Evolutionary conservation across 306 rosid genomes (phyloP), one percentile per base, ranked within the genome.

Genomic region (Cicer arietinum): DNA sequence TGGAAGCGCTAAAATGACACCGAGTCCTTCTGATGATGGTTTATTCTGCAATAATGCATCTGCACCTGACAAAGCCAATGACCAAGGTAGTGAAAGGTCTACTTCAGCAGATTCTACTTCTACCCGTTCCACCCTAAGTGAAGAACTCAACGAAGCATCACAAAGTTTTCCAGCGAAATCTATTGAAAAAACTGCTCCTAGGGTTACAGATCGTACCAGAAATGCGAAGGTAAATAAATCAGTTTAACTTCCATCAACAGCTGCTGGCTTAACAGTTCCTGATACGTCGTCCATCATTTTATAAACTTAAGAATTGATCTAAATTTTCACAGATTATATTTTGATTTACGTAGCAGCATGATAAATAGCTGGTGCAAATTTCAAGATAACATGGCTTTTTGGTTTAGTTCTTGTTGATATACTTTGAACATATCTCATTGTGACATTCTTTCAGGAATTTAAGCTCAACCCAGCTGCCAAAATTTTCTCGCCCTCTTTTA

Each of bases 381-480:
- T 52, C 7, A 47, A 70, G 78, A 74, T 69, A 66, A 65, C 64
- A 50, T 62, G 43, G 37, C n/a, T 6, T 22, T 69, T 47, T 69
- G 9, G 11, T 77, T 61, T 13, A 11, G 1, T 39, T 6, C 3
- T 45, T 45, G 41, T 74, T 54, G 20, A 44, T 77, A 10, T 58
- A 50, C 16, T 74, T 80, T 72, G 44, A 78, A 50, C 30, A 43
- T 43, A 66, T 69, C 20, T 44, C 44, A 1, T 60, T 71, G 8
- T 69, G 78, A 44, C 66, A 43, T 82, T 84, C 72, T 63, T 57
- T 44, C 77, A 93, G 98, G 94, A 91, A 75, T 91, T 90, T 73
- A 93, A 88, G 89, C 97, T 93, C 82, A 89, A 93, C 47, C 97
- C 98, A n/a, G 89, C 84, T 9, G 98, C 98, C 81, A 88, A 91